Conservation (phyloP, 345 rosid species). For the Camelina hispida region DNA sequence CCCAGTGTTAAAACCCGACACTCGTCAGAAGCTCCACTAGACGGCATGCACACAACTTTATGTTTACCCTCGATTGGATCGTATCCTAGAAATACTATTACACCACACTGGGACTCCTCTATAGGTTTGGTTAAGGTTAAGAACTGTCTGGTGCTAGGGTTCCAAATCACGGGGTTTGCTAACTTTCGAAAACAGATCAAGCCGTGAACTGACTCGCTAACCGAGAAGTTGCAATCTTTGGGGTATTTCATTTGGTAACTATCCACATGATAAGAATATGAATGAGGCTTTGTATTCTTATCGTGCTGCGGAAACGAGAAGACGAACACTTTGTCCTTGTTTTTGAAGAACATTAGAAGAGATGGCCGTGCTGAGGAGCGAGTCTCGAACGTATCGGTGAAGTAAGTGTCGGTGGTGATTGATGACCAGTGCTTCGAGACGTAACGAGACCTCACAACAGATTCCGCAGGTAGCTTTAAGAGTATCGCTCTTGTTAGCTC, state of each 20-base stretch:
- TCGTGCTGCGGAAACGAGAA: slow-evolving; percentile 9
- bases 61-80: slow-evolving; percentile 10
- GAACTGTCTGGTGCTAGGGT: neutral
- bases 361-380: neutral
- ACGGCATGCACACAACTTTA: neutral
- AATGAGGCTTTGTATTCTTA: neutral
- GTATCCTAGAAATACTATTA: neutral
- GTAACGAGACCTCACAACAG: neutral
- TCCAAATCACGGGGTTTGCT: neutral
- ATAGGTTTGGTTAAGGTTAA: neutral
- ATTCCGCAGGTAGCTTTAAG: slow-evolving; percentile 1
- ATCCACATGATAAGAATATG: neutral
- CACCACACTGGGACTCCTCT: too few species aligned
- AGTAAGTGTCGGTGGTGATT: neutral
- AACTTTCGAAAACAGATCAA: neutral
- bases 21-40: neutral
- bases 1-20: slow-evolving; percentile 23
- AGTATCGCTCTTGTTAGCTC: neutral
- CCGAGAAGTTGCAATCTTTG: neutral
- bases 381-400: neutral
- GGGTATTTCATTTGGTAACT: slow-evolving; percentile 11
- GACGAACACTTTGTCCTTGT: neutral
- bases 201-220: neutral
- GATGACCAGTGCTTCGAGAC: slow-evolving; percentile 25
- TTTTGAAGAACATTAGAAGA: slow-evolving; percentile 1